Evolutionary conservation across 192 early-diverging fungal species (phyloP).

Genomic region (Kickxella alabastrina): DNA sequence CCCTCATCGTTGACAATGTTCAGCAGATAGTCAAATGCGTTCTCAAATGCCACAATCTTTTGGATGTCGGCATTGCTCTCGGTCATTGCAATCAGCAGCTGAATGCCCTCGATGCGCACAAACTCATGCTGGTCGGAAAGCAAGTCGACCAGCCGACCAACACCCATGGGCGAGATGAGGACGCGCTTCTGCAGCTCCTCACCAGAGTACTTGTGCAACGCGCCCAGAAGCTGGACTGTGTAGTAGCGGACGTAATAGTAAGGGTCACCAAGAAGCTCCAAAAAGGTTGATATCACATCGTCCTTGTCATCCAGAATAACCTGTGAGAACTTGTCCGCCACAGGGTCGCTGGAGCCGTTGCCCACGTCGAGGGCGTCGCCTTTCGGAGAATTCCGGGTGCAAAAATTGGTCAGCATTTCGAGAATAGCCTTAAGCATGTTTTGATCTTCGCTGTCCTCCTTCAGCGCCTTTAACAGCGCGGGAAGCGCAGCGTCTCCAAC

Average conservation of each 20-base stretch:
- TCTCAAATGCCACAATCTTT: conserved; percentile 99
- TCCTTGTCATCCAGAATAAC: conserved; percentile 38
- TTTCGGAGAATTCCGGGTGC: conserved; percentile 52
- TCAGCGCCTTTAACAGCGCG: conserved; percentile 70
- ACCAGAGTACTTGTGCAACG: conserved; percentile 57
- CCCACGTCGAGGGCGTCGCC: conserved; percentile 12
- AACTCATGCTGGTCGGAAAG: conserved; percentile 91
- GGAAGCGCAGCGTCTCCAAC: conserved; percentile 77
- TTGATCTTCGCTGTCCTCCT: conserved; percentile 77
- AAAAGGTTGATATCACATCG: conserved; percentile 69
- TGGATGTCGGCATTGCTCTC: conserved; percentile 92
- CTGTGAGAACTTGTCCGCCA: conserved; percentile 42
- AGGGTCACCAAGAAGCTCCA: conserved; percentile 84
- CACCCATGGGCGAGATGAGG: conserved; percentile 79
- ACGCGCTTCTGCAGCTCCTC: conserved; percentile 75
- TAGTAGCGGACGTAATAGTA: conserved; percentile 96
- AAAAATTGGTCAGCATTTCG: conserved; percentile 73
- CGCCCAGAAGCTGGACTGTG: conserved; percentile 79
- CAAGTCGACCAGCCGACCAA: conserved; percentile 86
- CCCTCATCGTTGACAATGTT: conserved; percentile 87
- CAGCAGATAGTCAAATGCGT: conserved; percentile 91
- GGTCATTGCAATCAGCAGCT: conserved; percentile 89
- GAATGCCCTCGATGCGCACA: conserved; percentile 93
- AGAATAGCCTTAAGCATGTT: conserved; percentile 81
- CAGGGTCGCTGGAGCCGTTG: neutral